phyloP scores from a whole-genome alignment of 139 green algal genomes.

The Chlamydomonas asymmetrica region DNA sequence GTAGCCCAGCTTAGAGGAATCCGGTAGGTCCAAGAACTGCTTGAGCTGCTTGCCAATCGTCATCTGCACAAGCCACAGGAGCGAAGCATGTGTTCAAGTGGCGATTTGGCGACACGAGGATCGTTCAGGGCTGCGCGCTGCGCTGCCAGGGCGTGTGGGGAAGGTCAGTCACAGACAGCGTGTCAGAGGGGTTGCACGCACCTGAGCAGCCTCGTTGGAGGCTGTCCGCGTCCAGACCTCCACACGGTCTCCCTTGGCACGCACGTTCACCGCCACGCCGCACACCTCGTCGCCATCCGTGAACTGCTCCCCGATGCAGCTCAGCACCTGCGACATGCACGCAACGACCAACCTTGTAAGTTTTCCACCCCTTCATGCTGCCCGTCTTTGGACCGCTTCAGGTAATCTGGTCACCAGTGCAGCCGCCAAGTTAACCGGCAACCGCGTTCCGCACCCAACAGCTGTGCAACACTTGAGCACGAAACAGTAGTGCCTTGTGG shows the following conservation, averaged over 20 bases:
- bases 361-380: too few relatives aligned
- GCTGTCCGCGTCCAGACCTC: slow-evolving; percentile 95
- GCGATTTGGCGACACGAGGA: slow-evolving; percentile 39
- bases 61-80: too few relatives aligned
- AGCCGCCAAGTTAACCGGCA: too few relatives aligned
- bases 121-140: slow-evolving; percentile 39
- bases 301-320: slow-evolving; percentile 99
- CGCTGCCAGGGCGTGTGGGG: not conserved
- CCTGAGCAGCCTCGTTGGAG: slow-evolving; percentile 83
- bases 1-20: slow-evolving; percentile 83
- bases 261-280: slow-evolving; percentile 93
- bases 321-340: slow-evolving; percentile 83
- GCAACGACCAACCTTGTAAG: too few relatives aligned
- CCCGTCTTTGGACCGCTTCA: too few relatives aligned
- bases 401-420: too few relatives aligned
- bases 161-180: not conserved
- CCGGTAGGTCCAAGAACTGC: slow-evolving; percentile 81
- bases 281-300: slow-evolving; percentile 94
- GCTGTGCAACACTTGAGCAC: too few relatives aligned
- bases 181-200: too few relatives aligned
- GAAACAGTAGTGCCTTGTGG: too few relatives aligned
- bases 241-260: slow-evolving; percentile 82
- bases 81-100: too few relatives aligned
- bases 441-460: too few relatives aligned
- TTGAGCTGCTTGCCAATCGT: slow-evolving; percentile 92